Evolutionary conservation across 2,329 filamentous ascomycete genomes (phyloP).

Genomic region (Colletotrichum horii): DNA sequence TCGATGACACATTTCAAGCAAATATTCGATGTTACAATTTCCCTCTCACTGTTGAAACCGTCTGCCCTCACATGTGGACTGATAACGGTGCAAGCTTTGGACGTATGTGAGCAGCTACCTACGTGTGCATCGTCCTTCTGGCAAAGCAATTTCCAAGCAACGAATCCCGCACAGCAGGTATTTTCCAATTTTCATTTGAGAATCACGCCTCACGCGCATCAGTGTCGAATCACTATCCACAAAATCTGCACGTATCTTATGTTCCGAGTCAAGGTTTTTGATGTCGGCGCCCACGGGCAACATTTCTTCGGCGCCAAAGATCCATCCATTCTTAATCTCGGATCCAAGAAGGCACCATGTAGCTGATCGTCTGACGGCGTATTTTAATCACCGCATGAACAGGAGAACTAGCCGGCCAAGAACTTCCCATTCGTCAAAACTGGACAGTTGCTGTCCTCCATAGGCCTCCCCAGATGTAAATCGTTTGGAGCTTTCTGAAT

Average conservation of each 20-base stretch:
- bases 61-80: not conserved
- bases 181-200: not conserved
- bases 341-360: not conserved
- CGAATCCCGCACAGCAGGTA: not conserved
- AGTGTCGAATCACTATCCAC: not conserved
- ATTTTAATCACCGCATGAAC: not conserved
- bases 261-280: not conserved
- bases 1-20: not conserved
- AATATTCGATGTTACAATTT: not conserved
- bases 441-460: not conserved
- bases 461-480: not conserved
- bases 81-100: not conserved
- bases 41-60: not conserved
- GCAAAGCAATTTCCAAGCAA: not conserved
- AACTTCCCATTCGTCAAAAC: not conserved
- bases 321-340: not conserved
- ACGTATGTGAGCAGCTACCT: not conserved
- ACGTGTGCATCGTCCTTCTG: not conserved
- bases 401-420: not conserved
- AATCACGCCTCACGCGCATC: not conserved
- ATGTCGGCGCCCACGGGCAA: not conserved
- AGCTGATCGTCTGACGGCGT: not conserved
- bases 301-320: not conserved
- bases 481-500: not conserved
- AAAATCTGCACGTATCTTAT: not conserved